Evolutionary conservation across 768 basidiomycete species (phyloP).

Genomic region (Serendipita sp.): DNA sequence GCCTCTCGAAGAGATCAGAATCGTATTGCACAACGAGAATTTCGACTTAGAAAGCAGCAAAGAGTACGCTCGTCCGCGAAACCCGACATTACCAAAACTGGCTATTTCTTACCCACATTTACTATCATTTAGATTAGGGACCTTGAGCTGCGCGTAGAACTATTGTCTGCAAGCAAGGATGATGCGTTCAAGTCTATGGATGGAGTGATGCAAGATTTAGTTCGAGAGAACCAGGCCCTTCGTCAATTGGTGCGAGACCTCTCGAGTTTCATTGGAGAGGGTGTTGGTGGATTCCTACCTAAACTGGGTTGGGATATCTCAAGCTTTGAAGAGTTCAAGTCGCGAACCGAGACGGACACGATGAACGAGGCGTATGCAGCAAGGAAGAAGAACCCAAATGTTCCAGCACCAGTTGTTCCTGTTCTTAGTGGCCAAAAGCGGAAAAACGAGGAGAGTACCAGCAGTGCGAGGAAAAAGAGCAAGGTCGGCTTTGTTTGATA

Average conservation of each 20-base stretch:
- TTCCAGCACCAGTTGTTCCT: neutral
- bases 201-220: constrained; percentile 71
- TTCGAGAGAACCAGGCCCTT: constrained; percentile 78
- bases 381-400: constrained; percentile 32
- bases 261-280: constrained; percentile 73
- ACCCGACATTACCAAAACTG: neutral
- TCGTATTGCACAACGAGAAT: constrained; percentile 85
- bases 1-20: constrained; percentile 80
- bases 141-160: constrained; percentile 87
- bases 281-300: constrained; percentile 57
- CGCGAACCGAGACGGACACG: constrained; percentile 80
- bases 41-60: constrained; percentile 82
- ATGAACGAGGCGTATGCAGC: constrained; percentile 79
- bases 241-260: constrained; percentile 61
- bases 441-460: constrained; percentile 1
- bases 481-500: neutral
- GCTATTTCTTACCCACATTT: neutral
- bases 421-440: neutral
- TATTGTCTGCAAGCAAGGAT: constrained; percentile 83
- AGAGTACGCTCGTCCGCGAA: constrained; percentile 26
- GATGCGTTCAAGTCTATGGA: constrained; percentile 73
- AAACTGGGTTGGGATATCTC: constrained; percentile 64
- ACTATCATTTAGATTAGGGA: constrained; percentile 58
- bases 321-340: constrained; percentile 69
- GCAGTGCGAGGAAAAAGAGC: neutral